Conservation (phyloP, 2,329 filamentous ascomycete species). For the Penicillium sp. region DNA sequence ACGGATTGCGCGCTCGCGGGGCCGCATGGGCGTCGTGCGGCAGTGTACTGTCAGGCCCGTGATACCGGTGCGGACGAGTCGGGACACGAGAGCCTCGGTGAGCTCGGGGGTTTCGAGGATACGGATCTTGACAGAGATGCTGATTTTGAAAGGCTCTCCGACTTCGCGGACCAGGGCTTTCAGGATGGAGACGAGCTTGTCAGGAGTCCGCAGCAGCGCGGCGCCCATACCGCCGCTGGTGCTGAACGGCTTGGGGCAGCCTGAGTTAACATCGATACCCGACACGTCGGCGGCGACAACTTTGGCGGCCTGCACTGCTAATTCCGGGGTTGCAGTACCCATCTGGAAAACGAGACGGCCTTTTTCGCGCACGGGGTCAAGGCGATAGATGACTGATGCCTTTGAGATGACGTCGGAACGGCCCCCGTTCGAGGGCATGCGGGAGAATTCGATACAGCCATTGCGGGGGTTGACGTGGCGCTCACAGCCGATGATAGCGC, state of each 20-base stretch:
- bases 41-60: slow-evolving; percentile 92
- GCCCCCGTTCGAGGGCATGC: slow-evolving; percentile 68
- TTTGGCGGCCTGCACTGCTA: slow-evolving; percentile 79
- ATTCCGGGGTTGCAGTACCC: slow-evolving; percentile 77
- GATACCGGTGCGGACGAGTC: slow-evolving; percentile 83
- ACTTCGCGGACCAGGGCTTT: slow-evolving; percentile 78
- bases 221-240: slow-evolving; percentile 94
- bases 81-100: slow-evolving; percentile 74
- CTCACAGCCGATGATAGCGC: slow-evolving; percentile 82
- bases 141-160: slow-evolving; percentile 74
- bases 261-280: slow-evolving; percentile 95
- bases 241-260: slow-evolving; percentile 97
- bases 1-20: slow-evolving; percentile 80
- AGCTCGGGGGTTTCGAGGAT: slow-evolving; percentile 73
- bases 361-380: slow-evolving; percentile 75
- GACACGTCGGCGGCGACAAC: slow-evolving; percentile 83
- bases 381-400: slow-evolving; percentile 75
- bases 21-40: slow-evolving; percentile 92
- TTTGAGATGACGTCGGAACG: slow-evolving; percentile 38
- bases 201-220: slow-evolving; percentile 79
- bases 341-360: slow-evolving; percentile 84
- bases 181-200: slow-evolving; percentile 78
- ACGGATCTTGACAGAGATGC: slow-evolving; percentile 95
- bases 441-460: slow-evolving; percentile 80
- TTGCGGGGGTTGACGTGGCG: slow-evolving; percentile 73